Base-by-base conservation (phyloP, 768 basidiomycete species). In the Phlebiopsis flavidoalba region DNA sequence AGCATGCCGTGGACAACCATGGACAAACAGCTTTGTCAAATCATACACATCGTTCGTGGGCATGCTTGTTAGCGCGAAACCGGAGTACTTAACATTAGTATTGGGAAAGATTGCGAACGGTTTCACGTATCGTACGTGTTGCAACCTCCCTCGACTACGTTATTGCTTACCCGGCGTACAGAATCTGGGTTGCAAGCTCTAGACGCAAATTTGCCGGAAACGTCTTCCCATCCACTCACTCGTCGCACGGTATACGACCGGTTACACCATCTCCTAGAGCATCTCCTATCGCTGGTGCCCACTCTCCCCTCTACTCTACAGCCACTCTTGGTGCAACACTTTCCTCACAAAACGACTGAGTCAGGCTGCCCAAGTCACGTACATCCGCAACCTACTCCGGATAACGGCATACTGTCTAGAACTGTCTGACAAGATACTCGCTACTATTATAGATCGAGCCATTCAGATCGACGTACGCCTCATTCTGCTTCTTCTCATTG, bases 291-390 rank as follows among this genome's bases (percentile, higher is more conserved):
- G 2, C 84, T 98, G 52, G 87, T 99, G 31, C 97, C 97, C 22
- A 98, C 96, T 0, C 78, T 98, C 0, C 88, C 94, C 0, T 87
- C 90, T 1, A 89, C 94, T 1, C 78, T 99, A 3, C 86, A 90
- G 60, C 93, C 95, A 1, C 81, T 95, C 22, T 83, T 99, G 17
- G 79, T 89, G 57, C 85, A 85, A 53, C 79, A 89, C 69, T 98
- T 98, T 69, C 97, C 97, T 8, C 93, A 97, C 71, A 98, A n/a
- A 98, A 71, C 84, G 95, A 33, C 93, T 96, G 69, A 83, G 81
- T 46, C 86, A 88, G 66, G 75, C 83, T 2, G 77, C 85, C 0
- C 95, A 98, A 66, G 82, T 88, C 3, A 92, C 93, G 0, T 99
- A 94, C 69, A 91, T 98, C 64, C 86, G 92, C 49, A 99, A 99